Evolutionary conservation across 2,329 filamentous ascomycete species (phyloP), one percentile per base, ranked within the genome.

Genomic region (Phaeophleospora eucalypticola): DNA sequence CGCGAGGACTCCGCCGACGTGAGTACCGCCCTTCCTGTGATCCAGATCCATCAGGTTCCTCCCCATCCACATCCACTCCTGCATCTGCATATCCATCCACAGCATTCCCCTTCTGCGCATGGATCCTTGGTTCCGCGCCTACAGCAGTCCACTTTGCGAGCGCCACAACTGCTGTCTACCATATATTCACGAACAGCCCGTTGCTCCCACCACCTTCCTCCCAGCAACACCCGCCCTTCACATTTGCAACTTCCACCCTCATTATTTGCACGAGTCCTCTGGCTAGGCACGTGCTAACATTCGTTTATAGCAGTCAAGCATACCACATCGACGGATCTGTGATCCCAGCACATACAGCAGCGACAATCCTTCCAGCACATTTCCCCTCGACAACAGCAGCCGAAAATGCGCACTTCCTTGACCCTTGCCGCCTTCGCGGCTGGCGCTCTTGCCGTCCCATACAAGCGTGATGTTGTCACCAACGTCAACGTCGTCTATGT

Each of bases 381-480:
- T 36, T 44, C 37, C 37, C 32, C 7, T 17, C 35, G 4, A 48
- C 48, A 57, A 43, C 46, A 58, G 27, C 45, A 54, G 37, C 43
- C 43, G 42, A 64, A 58, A 37, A 67, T 70, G 67, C 67, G 64
- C 54, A 65, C 65, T 39, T 51, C 63, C 34, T 32, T 69, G 41
- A 46, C 64, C 50, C 48, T 64, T 44, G 66, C 64, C 32, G 65
- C 65, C 46, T 59, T 70, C 43, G 66, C 60, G 45, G 65, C 60
- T 45, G 58, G 59, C 46, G 65, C 60, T 37, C 46, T 69, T 40
- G 65, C 67, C 46, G 55, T 62, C 21, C 68, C 68, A 7, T 52
- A 59, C 51, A 48, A 58, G 27, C 58, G 58, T 42, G 63, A 56
- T 36, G 59, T 57, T 36, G 50, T 63, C 35, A 54, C 49, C 36